Conservation (phyloP, 2,329 filamentous ascomycete species). For the Fusarium cyanostomum region DNA sequence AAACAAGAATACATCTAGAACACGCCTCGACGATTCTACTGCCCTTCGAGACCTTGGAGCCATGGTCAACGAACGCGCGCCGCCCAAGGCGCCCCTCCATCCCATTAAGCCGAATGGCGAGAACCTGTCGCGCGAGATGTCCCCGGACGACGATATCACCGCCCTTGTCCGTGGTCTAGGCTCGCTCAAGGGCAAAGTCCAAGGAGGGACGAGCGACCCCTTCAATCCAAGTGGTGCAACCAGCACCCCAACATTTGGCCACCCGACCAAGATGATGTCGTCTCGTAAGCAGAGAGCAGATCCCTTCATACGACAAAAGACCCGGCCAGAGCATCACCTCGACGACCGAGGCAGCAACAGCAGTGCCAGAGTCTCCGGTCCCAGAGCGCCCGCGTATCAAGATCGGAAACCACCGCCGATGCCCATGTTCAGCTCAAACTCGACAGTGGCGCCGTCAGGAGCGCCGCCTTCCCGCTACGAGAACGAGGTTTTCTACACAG, state of each 20-base stretch:
- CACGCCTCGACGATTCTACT: conserved; percentile 15
- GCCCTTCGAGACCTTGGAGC: conserved; percentile 33
- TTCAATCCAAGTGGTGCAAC: conserved; percentile 23
- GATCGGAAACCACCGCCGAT: conserved; percentile 58
- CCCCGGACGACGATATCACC: conserved; percentile 49
- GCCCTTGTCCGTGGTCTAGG: conserved; percentile 45
- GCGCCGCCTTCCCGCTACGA: conserved; percentile 36
- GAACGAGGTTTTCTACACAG: conserved; percentile 71
- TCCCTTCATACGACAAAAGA: conserved; percentile 64
- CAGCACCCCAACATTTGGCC: conserved; percentile 48
- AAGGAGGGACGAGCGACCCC: conserved; percentile 20
- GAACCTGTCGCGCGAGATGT: conserved; percentile 38
- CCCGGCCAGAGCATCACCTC: conserved; percentile 66
- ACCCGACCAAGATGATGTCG: conserved; percentile 56
- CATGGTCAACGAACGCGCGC: conserved; percentile 61
- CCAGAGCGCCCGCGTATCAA: conserved; percentile 57
- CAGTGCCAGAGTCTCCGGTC: conserved; percentile 57
- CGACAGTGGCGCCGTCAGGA: conserved; percentile 14
- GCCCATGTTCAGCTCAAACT: conserved; percentile 59
- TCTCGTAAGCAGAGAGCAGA: conserved; percentile 65
- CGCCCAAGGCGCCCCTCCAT: conserved; percentile 55
- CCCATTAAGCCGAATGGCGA: conserved; percentile 49
- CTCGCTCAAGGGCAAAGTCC: conserved; percentile 39
- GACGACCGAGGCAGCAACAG: conserved; percentile 45
- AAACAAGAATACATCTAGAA: conserved; percentile 1